phyloP scores from a whole-genome alignment of 176 grass and related monocot genomes.

The Zoysia japonica region DNA sequence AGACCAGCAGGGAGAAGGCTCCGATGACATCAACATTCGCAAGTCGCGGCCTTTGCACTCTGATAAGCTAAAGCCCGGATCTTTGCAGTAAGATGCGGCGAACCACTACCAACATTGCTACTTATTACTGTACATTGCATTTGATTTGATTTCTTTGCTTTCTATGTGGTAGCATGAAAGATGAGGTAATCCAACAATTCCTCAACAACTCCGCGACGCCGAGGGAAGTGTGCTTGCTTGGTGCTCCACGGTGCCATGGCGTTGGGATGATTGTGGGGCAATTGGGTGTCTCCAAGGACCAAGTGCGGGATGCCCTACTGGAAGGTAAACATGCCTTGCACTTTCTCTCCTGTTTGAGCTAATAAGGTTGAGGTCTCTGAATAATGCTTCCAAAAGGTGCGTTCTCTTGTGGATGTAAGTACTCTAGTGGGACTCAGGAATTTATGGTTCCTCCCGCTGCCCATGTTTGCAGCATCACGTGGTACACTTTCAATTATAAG shows the following conservation, averaged over 20 bases:
- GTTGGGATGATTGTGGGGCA: constrained; percentile 61
- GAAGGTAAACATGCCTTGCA: constrained; percentile 50
- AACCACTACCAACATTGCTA: too few relatives aligned
- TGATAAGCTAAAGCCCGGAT: constrained; percentile 66
- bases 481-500: constrained; percentile 9
- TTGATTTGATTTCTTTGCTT: neutral
- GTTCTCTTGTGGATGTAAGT: constrained; percentile 4
- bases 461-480: neutral
- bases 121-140: neutral
- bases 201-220: constrained; percentile 31
- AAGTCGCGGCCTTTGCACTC: constrained; percentile 59
- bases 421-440: constrained; percentile 20
- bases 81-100: constrained; percentile 56
- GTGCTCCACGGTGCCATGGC: constrained; percentile 57
- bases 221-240: constrained; percentile 50
- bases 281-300: constrained; percentile 57
- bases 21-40: constrained; percentile 18
- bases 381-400: constrained; percentile 1
- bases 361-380: neutral
- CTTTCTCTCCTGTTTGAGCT: neutral
- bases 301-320: constrained; percentile 64
- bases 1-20: constrained; percentile 6
- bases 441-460: neutral
- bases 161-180: constrained; percentile 50
- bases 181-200: constrained; percentile 72